A percentile compares a stretch with the other conserved stretches of the same genome.
phyloP scores from a whole-genome alignment of 495 filamentous ascomycete species.

The Lentithecium fluviatile region DNA sequence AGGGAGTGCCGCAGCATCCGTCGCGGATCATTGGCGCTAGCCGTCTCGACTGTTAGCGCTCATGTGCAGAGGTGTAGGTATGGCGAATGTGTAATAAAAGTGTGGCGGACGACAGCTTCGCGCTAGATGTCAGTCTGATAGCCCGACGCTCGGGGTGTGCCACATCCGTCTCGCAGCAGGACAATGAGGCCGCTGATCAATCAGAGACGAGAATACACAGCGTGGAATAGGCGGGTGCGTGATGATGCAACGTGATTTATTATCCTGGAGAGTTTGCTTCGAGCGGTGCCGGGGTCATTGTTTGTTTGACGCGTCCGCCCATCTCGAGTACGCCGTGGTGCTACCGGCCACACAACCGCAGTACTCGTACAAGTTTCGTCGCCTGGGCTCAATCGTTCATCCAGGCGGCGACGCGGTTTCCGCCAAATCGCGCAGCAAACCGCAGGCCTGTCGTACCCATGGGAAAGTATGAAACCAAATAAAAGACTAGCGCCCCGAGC shows the following conservation, averaged over 20 bases:
- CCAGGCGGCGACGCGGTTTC: slow-evolving; percentile 81
- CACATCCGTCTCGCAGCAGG: slow-evolving; percentile 19
- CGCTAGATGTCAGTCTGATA: slow-evolving; percentile 14
- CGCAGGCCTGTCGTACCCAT: slow-evolving; percentile 90
- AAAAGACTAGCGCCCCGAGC: slow-evolving; percentile 81
- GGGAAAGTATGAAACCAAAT: slow-evolving; percentile 95
- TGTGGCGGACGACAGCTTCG: too few relatives aligned
- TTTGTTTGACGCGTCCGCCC: slow-evolving; percentile 37
- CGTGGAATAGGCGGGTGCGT: slow-evolving; percentile 19
- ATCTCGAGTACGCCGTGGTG: slow-evolving; percentile 23
- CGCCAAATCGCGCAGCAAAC: slow-evolving; percentile 82
- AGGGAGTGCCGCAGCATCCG: too few relatives aligned
- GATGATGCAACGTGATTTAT: slow-evolving; percentile 21
- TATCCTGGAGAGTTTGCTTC: slow-evolving; percentile 28
- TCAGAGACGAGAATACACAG: slow-evolving; percentile 10
- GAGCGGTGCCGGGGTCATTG: slow-evolving; percentile 4
- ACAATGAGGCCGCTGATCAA: slow-evolving; percentile 15
- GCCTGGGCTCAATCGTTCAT: slow-evolving; percentile 62
- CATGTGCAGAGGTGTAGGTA: too few relatives aligned
- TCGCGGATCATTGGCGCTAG: too few relatives aligned
- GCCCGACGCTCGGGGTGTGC: slow-evolving; percentile 13
- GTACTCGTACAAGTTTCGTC: slow-evolving; percentile 30
- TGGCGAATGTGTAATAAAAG: too few relatives aligned
- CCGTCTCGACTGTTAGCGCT: too few relatives aligned
- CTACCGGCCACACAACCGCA: slow-evolving; percentile 21